These are phyloP conservation scores for Botrytis deweyae DNA, from an alignment of 2,329 filamentous ascomycete genomes.

Conservation along the genomic window DNA sequence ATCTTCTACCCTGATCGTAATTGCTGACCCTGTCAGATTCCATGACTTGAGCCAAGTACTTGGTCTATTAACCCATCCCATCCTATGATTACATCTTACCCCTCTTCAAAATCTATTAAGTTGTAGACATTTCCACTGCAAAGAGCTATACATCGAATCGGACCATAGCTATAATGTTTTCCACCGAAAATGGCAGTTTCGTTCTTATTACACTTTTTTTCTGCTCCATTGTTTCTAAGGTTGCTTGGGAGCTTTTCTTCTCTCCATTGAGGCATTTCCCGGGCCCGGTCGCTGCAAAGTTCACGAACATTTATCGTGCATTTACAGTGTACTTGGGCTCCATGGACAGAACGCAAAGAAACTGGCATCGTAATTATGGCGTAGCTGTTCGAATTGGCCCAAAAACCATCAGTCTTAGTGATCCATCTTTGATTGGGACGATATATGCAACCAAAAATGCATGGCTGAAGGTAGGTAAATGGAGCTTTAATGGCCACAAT, in stretches of 20 bases:
- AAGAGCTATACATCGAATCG: background rate
- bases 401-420: conserved; percentile 42
- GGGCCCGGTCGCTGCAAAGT: background rate
- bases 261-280: conserved; percentile 1
- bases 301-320: conserved; percentile 1
- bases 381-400: conserved; percentile 11
- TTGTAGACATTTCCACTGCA: background rate
- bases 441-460: conserved; percentile 46
- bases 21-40: background rate
- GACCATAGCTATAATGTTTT: background rate
- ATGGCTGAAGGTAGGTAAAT: conserved; percentile 4
- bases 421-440: conserved; percentile 39
- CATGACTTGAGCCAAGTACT: background rate
- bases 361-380: conserved; percentile 11
- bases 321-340: background rate
- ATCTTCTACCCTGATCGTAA: background rate
- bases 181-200: background rate
- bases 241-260: background rate
- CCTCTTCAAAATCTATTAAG: background rate
- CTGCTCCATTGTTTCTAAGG: background rate
- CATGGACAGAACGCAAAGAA: background rate
- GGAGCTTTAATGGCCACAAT: background rate
- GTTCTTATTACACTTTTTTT: background rate
- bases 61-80: background rate
- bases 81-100: background rate